A percentile compares a stretch with the other conserved stretches of the same genome.
phyloP scores from a whole-genome alignment of 495 filamentous ascomycete species.

The Penicillium bialowiezense region DNA sequence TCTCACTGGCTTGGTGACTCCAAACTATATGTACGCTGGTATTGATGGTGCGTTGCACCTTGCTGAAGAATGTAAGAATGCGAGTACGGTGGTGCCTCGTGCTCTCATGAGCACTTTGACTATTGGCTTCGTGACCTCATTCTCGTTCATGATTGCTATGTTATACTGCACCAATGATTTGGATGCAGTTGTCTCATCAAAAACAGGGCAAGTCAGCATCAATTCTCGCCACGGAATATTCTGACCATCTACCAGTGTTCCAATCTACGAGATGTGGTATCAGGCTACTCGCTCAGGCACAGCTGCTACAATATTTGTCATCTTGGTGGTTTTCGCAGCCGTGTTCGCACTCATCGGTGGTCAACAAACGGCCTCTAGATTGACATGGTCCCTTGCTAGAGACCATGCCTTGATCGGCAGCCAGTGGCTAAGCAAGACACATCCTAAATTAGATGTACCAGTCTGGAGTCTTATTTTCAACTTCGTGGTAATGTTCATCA shows the following conservation, averaged over 20 bases:
- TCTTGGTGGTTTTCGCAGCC: conserved; percentile 18
- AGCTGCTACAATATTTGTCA: conserved; percentile 26
- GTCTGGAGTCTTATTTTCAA: conserved; percentile 24
- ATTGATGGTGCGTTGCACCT: conserved; percentile 36
- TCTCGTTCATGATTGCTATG: conserved; percentile 28
- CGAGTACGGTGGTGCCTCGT: conserved; percentile 22
- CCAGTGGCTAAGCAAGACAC: conserved; percentile 13
- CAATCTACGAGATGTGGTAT: conserved; percentile 24
- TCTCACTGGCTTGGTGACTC: conserved; percentile 26
- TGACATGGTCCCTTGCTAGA: conserved; percentile 40
- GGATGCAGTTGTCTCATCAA: conserved; percentile 14
- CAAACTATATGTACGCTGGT: conserved; percentile 29
- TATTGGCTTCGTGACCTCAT: conserved; percentile 28
- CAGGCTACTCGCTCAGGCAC: conserved; percentile 25
- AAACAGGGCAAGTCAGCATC: conserved; percentile 18
- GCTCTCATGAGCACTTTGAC: conserved; percentile 27
- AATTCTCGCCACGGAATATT: conserved; percentile 14
- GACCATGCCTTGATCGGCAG: conserved; percentile 26
- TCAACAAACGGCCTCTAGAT: conserved; percentile 34
- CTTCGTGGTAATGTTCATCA: conserved; percentile 16
- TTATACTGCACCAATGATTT: conserved; percentile 26
- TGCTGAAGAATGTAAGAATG: conserved; percentile 30
- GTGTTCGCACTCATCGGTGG: conserved; percentile 25
- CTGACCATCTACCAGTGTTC: conserved; percentile 22
- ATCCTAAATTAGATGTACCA: conserved; percentile 13